A percentile compares a stretch with the other conserved stretches of the same genome.
Evolutionary conservation across 2,329 filamentous ascomycete genomes (phyloP).

Genomic region (Penicillium nordicum): DNA sequence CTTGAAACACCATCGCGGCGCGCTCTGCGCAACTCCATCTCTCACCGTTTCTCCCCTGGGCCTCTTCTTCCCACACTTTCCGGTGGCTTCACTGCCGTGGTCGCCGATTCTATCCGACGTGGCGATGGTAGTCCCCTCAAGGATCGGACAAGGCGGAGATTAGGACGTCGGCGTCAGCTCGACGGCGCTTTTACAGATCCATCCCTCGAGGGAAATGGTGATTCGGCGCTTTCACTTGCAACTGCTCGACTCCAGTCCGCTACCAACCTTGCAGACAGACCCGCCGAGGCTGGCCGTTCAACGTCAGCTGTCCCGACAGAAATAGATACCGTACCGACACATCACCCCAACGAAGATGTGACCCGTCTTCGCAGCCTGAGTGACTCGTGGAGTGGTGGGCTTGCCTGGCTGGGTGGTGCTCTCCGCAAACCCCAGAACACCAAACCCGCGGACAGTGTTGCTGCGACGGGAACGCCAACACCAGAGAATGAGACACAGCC

Average conservation of each 20-base stretch:
- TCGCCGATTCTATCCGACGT: conserved; percentile 62
- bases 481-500: conserved; percentile 6
- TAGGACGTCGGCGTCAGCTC: conserved; percentile 29
- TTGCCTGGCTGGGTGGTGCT: conserved; percentile 37
- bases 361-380: conserved; percentile 37
- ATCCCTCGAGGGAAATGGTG: conserved; percentile 17
- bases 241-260: conserved; percentile 29
- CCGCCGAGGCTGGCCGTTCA: conserved; percentile 21
- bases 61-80: conserved; percentile 60
- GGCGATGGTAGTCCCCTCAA: conserved; percentile 47
- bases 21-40: conserved; percentile 47
- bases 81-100: conserved; percentile 59
- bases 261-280: conserved; percentile 18
- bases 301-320: conserved; percentile 23
- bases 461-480: conserved; percentile 12
- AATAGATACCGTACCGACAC: conserved; percentile 4
- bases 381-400: conserved; percentile 36
- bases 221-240: conserved; percentile 21
- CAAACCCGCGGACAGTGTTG: conserved; percentile 7
- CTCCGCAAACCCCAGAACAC: conserved; percentile 20
- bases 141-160: conserved; percentile 28
- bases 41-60: conserved; percentile 53
- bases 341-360: conserved; percentile 15
- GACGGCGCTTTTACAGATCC: conserved; percentile 26
- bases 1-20: conserved; percentile 39